A percentile compares a stretch with the other conserved stretches of the same genome.
Evolutionary conservation across 2,329 filamentous ascomycete genomes (phyloP).

Genomic region (Penicillium glabrum): DNA sequence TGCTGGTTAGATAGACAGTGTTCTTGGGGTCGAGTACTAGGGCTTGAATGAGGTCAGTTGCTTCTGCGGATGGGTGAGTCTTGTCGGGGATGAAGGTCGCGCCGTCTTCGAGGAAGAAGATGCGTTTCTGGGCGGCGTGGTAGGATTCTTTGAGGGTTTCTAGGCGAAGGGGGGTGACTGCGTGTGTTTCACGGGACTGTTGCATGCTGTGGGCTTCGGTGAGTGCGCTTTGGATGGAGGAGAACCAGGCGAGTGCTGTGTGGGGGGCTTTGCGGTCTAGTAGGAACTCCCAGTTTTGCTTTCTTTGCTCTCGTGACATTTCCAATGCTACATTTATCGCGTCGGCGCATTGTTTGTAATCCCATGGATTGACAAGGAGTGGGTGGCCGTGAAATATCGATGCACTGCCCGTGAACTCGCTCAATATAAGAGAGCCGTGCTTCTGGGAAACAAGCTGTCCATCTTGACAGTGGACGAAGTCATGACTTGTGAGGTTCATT

Average conservation of each 20-base stretch:
- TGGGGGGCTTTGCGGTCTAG: conserved; percentile 71
- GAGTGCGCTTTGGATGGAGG: conserved; percentile 66
- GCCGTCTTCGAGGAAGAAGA: conserved; percentile 91
- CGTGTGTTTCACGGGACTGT: conserved; percentile 72
- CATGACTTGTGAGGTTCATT: conserved; percentile 93
- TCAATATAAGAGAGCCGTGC: conserved; percentile 83
- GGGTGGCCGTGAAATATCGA: conserved; percentile 78
- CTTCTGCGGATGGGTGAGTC: conserved; percentile 71
- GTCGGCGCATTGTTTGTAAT: conserved; percentile 81
- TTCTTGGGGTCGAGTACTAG: conserved; percentile 75
- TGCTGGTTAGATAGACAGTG: conserved; percentile 87
- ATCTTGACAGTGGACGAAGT: conserved; percentile 90
- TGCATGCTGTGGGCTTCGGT: conserved; percentile 76
- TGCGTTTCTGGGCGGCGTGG: conserved; percentile 60
- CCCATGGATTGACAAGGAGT: conserved; percentile 89
- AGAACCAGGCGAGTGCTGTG: conserved; percentile 81
- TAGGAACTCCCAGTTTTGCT: conserved; percentile 70
- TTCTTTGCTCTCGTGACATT: conserved; percentile 74
- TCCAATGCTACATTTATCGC: conserved; percentile 79
- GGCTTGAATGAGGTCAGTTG: conserved; percentile 74
- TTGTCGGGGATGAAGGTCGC: conserved; percentile 80
- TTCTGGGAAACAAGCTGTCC: conserved; percentile 70
- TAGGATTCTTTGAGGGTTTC: conserved; percentile 65
- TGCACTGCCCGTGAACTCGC: conserved; percentile 90
- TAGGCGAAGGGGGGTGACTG: conserved; percentile 76